A percentile compares a stretch with the other conserved stretches of the same genome.
These are phyloP conservation scores for Suillus clintonianus DNA, from an alignment of 768 basidiomycete genomes.

Conservation along the genomic window DNA sequence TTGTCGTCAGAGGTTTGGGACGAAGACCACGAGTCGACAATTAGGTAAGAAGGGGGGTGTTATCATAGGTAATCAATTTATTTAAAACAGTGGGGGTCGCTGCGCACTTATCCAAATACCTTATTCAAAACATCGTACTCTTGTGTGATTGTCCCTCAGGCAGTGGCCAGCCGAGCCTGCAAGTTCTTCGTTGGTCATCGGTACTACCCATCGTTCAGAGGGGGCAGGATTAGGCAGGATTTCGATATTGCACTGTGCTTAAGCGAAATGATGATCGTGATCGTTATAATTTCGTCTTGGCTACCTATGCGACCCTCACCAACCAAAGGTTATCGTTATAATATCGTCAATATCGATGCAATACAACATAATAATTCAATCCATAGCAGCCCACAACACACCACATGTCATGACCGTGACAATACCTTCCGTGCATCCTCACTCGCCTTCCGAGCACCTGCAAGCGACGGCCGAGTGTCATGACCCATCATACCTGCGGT, in stretches of 20 bases:
- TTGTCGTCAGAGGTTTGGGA: neutral
- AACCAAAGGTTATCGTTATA: no score
- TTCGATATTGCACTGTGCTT: no score
- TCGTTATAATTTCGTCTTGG: neutral
- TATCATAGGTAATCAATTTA: neutral
- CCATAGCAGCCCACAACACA: neutral
- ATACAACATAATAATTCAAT: neutral
- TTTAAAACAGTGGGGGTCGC: neutral
- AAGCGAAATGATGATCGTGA: no score
- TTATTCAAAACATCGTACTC: no score
- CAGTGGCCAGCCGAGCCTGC: no score
- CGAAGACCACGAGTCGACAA: neutral
- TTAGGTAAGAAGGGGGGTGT: conserved; percentile 1
- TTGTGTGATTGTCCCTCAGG: no score
- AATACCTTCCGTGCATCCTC: conserved; percentile 55
- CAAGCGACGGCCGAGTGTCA: conserved; percentile 41
- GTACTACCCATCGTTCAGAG: no score
- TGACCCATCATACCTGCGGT: conserved; percentile 1
- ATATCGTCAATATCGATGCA: neutral
- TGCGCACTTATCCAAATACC: neutral
- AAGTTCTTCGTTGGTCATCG: no score
- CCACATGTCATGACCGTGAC: conserved; percentile 26
- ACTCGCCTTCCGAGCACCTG: conserved; percentile 48
- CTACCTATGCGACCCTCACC: no score
- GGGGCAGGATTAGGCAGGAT: no score